phyloP scores from a whole-genome alignment of 176 grass and related monocot species.

The Triticum dicoccoides region DNA sequence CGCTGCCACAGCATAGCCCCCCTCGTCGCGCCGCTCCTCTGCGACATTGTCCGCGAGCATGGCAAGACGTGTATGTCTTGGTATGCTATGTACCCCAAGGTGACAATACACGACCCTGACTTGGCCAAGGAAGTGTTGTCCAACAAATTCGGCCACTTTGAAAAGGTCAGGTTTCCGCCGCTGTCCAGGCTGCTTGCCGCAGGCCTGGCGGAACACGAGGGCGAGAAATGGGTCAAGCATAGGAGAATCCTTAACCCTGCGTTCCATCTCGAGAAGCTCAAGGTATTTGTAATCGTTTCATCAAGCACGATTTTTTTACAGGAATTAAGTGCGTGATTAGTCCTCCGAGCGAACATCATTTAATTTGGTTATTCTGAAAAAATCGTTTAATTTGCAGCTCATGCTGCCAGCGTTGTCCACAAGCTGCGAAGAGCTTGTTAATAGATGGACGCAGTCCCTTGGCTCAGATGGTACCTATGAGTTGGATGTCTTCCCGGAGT shows the following conservation, averaged over 20 bases:
- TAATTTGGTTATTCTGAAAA: background rate
- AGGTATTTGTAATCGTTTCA: background rate
- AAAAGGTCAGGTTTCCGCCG: constrained; percentile 18
- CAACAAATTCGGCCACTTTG: constrained; percentile 48
- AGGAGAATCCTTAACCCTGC: too few relatives aligned
- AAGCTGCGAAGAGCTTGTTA: background rate
- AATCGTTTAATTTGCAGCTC: background rate
- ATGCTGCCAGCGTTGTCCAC: background rate
- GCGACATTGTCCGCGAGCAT: background rate
- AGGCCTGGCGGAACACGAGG: background rate
- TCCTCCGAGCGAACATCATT: background rate
- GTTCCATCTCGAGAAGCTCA: too few relatives aligned
- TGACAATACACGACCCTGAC: background rate
- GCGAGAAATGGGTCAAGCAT: too few relatives aligned
- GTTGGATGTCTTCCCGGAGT: background rate
- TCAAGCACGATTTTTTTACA: background rate
- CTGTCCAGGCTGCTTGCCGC: constrained; percentile 12
- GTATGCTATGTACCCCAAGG: background rate
- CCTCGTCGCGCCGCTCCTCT: background rate
- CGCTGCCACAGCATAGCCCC: background rate
- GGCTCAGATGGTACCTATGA: background rate
- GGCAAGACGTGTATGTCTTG: background rate
- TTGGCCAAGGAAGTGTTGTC: constrained; percentile 34
- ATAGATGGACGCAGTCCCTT: background rate
- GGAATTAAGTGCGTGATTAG: background rate